Evolutionary conservation across 2,329 filamentous ascomycete species (phyloP), one percentile per base, ranked within the genome.

Genomic region (Malbranchea zuffiana): DNA sequence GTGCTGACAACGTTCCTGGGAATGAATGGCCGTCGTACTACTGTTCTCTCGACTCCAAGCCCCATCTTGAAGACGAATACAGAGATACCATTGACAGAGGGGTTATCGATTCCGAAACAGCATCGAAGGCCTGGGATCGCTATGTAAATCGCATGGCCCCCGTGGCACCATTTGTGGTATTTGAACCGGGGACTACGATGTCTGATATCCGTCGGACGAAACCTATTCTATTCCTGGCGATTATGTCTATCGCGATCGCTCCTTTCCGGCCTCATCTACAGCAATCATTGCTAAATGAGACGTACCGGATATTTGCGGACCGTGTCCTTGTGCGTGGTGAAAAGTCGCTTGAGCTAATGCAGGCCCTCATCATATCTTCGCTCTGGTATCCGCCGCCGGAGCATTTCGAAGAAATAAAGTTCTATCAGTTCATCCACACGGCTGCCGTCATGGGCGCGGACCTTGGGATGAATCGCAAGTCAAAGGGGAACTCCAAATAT

Each of bases 371-470:
- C 40, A 65, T 93, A 3, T 69, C 75, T 5, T 75, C 79, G n/a
- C 72, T 86, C 13, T 93, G 85, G 82, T 92, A 93, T 56, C 78
- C 77, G 55, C 83, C 84, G 11, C 85, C 85, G 0, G 78, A 88
- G 47, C 73, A 82, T 49, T 82, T 82, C 41, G 83, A 92, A 51
- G 81, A 90, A 60, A 74, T 88, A 51, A 90, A 90, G 54, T 92
- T 90, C 56, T 93, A 90, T 61, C 82, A 88, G 62, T 71, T 90
- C 46, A 76, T 85, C 30, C 83, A 93, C 55, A 75, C 84, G 52
- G 80, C 82, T 2, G 79, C 79, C 32, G 72, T 84, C 48, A 83
- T 93, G 78, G 80, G 80, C 17, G 76, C 92, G 37, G 85, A 93
- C 48, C 71, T 93, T 21, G 85, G 85, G 0, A 71, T 93, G 5